Conservation (phyloP, 2,329 filamentous ascomycete species). For the Macrophomina pseudophaseolina region DNA sequence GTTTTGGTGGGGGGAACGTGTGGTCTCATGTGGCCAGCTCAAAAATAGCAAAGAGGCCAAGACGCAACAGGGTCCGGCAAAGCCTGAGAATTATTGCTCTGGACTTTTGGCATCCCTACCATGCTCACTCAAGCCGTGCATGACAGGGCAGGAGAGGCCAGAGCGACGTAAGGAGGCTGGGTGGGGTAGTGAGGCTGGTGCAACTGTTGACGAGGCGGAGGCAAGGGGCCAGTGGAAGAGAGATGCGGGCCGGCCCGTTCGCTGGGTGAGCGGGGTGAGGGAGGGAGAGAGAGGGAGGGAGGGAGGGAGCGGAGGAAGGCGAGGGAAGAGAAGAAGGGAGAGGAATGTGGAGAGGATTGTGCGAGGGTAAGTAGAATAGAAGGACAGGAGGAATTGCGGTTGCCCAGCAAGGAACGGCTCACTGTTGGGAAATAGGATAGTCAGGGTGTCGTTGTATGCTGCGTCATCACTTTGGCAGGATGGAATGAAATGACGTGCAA, state of each 20-base stretch:
- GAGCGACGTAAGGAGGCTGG: not conserved
- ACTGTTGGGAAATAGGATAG: too few relatives aligned
- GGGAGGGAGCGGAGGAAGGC: not conserved
- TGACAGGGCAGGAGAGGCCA: not conserved
- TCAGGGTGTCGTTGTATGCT: not conserved
- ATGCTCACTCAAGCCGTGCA: not conserved
- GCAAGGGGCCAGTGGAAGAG: not conserved
- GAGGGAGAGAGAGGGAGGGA: not conserved
- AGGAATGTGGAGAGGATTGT: slow-evolving; percentile 4
- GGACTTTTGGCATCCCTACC: not conserved
- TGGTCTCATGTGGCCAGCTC: not conserved
- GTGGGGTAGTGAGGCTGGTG: not conserved
- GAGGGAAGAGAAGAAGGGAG: not conserved
- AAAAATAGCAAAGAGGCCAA: not conserved
- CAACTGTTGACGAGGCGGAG: slow-evolving; percentile 1
- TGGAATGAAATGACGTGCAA: not conserved
- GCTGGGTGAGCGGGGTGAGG: not conserved
- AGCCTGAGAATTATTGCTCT: not conserved
- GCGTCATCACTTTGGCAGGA: not conserved
- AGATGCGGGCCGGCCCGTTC: slow-evolving; percentile 8
- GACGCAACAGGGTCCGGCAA: not conserved
- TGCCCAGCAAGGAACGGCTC: slow-evolving; percentile 1
- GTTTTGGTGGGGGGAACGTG: not conserved
- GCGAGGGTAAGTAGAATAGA: too few relatives aligned
- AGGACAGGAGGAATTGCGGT: not conserved